A percentile compares a stretch with the other conserved stretches of the same genome.
Evolutionary conservation across 345 rosid genomes (phyloP).

Genomic region (Linum lewisii): DNA sequence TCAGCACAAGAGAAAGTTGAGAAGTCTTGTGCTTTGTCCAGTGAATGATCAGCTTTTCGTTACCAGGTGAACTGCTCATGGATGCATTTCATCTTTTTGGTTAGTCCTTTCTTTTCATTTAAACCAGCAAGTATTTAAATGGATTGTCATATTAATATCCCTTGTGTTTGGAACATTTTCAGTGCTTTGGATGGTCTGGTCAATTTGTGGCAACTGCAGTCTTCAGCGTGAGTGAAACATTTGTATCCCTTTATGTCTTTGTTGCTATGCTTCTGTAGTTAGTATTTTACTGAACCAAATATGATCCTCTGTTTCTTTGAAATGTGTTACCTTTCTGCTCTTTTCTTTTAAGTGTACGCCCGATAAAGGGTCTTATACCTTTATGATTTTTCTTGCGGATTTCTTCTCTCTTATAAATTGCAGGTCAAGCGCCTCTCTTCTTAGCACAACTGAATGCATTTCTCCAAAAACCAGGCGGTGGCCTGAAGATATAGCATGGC

Average conservation of each 20-base stretch:
- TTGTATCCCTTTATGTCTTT: not conserved
- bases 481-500: conserved; percentile 97
- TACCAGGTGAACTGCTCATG: conserved; percentile 45
- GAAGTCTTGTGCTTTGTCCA: conserved; percentile 69
- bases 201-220: conserved; percentile 36
- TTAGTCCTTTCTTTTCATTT: not conserved
- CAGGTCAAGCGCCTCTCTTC: conserved; percentile 71
- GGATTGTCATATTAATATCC: not conserved
- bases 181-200: conserved; percentile 38
- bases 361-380: too few species aligned
- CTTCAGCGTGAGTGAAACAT: conserved; percentile 19
- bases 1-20: conserved; percentile 89
- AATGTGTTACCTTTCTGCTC: not conserved
- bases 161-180: conserved; percentile 7
- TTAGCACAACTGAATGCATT: conserved; percentile 50
- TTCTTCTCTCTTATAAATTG: conserved; percentile 11
- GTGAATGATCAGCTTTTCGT: conserved; percentile 72
- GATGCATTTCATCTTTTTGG: not conserved
- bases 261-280: not conserved
- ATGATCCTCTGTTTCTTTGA: too few species aligned
- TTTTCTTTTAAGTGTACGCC: not conserved
- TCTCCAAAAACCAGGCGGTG: conserved; percentile 71
- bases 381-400: conserved; percentile 6
- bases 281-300: too few species aligned
- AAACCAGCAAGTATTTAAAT: not conserved